Percentiles rank a stretch among this genome's conserved stretches.
Evolutionary conservation across 345 rosid species (phyloP).

Genomic region (Pseudoturritis turrita): DNA sequence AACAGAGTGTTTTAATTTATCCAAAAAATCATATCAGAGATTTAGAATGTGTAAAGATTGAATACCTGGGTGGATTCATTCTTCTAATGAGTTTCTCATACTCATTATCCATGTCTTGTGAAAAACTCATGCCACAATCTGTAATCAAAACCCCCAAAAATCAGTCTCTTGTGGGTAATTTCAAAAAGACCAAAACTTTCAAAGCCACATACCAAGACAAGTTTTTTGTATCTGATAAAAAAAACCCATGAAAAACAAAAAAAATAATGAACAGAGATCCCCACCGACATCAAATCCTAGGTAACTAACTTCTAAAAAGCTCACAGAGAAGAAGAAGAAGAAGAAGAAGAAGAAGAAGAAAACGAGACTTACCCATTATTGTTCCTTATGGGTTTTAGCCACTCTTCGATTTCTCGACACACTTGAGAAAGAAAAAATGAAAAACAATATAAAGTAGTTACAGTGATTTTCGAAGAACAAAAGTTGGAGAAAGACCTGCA

Average conservation of each 20-base stretch:
- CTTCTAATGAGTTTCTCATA: constrained; percentile 83
- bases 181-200: constrained; percentile 10
- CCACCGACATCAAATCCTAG: too few species aligned
- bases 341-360: background rate
- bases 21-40: constrained; percentile 6
- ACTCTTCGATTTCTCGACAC: constrained; percentile 20
- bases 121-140: constrained; percentile 67
- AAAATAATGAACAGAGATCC: too few species aligned
- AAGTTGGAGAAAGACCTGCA: constrained; percentile 27
- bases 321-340: too few species aligned
- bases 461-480: background rate
- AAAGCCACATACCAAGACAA: background rate
- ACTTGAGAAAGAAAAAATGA: constrained; percentile 2
- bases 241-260: too few species aligned
- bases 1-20: background rate
- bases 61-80: constrained; percentile 94
- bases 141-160: constrained; percentile 7
- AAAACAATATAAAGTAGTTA: constrained; percentile 16
- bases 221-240: background rate
- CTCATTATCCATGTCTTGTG: constrained; percentile 74
- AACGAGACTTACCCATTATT: constrained; percentile 49
- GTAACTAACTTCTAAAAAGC: too few species aligned
- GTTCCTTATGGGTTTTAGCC: constrained; percentile 3
- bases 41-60: too few species aligned
- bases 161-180: background rate